Conservation (phyloP, 2,329 filamentous ascomycete species). For the Dothistroma septosporum region DNA sequence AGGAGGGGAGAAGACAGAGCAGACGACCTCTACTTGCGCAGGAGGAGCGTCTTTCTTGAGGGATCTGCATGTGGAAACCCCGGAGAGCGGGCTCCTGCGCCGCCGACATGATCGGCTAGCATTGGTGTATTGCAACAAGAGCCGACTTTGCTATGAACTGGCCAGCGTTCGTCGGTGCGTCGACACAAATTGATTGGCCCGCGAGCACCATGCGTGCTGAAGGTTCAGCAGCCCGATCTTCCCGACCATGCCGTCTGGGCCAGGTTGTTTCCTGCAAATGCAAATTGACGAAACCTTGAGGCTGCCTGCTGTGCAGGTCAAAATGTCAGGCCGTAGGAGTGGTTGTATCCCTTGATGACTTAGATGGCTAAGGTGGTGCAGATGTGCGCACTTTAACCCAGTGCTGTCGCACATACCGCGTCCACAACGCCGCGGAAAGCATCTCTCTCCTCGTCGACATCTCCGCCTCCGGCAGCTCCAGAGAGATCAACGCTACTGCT, state of each 20-base stretch:
- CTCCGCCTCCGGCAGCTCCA: conserved; percentile 69
- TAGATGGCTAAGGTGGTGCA: too few species aligned
- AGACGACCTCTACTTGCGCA: not conserved
- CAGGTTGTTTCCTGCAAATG: not conserved
- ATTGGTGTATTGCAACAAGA: not conserved
- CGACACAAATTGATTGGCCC: too few species aligned
- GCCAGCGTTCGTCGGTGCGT: not conserved
- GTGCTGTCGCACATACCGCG: conserved; percentile 52
- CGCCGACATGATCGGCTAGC: not conserved
- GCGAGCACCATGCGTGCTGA: not conserved
- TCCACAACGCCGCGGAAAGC: conserved; percentile 72
- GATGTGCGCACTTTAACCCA: not conserved
- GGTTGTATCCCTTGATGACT: too few species aligned
- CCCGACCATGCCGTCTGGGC: not conserved
- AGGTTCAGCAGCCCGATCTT: not conserved
- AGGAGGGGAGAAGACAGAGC: not conserved
- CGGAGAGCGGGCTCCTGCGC: not conserved
- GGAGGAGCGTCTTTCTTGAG: not conserved
- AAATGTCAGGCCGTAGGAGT: not conserved
- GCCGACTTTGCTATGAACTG: not conserved
- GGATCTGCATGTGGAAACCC: not conserved
- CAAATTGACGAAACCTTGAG: not conserved
- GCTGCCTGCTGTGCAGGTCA: not conserved
- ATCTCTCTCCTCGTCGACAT: conserved; percentile 91
- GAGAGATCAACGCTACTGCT: conserved; percentile 80